Evolutionary conservation across 768 basidiomycete genomes (phyloP).

Genomic region (Macrolepiota fuliginosa): DNA sequence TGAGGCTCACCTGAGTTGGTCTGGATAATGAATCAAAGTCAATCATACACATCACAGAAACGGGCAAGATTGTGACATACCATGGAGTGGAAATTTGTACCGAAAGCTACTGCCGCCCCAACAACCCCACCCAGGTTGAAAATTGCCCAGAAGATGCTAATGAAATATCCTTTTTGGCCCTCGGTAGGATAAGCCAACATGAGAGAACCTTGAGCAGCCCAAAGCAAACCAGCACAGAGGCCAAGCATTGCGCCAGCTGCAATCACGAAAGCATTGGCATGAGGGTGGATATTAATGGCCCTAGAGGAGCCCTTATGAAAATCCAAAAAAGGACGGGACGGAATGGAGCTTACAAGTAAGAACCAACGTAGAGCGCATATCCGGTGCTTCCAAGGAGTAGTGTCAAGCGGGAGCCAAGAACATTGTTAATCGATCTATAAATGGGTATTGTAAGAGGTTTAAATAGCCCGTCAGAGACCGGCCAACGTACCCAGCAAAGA

Average conservation of each 20-base stretch:
- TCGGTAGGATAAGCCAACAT: constrained; percentile 87
- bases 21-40: constrained; percentile 23
- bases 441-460: background rate
- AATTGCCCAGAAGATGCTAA: constrained; percentile 81
- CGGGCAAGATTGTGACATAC: constrained; percentile 34
- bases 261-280: constrained; percentile 63
- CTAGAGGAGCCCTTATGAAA: constrained; percentile 31
- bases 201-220: constrained; percentile 84
- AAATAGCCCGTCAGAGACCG: background rate
- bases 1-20: constrained; percentile 36
- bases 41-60: background rate
- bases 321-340: background rate
- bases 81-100: constrained; percentile 61
- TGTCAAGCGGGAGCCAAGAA: constrained; percentile 72
- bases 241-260: constrained; percentile 73
- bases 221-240: constrained; percentile 66
- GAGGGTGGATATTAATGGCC: constrained; percentile 65
- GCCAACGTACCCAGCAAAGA: constrained; percentile 56
- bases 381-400: constrained; percentile 73
- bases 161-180: constrained; percentile 70
- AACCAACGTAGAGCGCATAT: constrained; percentile 74
- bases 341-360: constrained; percentile 68
- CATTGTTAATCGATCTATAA: constrained; percentile 72
- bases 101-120: constrained; percentile 73
- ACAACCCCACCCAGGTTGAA: constrained; percentile 84